Conservation (phyloP, 1,284 basidiomycete genomes). For the Tilletia setariae region DNA sequence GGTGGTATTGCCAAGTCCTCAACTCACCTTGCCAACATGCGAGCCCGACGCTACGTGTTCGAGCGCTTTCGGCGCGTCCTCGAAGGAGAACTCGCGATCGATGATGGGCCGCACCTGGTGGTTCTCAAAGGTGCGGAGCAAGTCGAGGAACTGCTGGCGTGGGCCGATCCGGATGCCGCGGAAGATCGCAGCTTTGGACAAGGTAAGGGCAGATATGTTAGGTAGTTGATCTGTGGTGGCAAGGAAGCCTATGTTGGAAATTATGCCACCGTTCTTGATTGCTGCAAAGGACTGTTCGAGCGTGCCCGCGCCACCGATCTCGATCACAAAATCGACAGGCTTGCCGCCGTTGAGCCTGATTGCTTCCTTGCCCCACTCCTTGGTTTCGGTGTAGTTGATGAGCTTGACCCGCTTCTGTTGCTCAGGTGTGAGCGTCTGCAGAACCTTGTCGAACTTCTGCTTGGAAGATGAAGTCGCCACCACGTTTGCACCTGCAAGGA, state of each 20-base stretch:
- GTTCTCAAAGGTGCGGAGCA: slow-evolving; percentile 59
- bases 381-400: slow-evolving; percentile 62
- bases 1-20: neutral
- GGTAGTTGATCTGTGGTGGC: slow-evolving; percentile 30
- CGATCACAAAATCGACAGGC: slow-evolving; percentile 63
- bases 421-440: slow-evolving; percentile 39
- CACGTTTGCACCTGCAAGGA: slow-evolving; percentile 63
- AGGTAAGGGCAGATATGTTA: slow-evolving; percentile 27
- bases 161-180: slow-evolving; percentile 56
- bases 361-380: slow-evolving; percentile 63
- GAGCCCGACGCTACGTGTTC: slow-evolving; percentile 55
- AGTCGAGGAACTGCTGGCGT: slow-evolving; percentile 58
- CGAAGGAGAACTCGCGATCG: slow-evolving; percentile 62
- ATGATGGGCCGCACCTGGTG: slow-evolving; percentile 59
- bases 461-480: slow-evolving; percentile 66
- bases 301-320: slow-evolving; percentile 63
- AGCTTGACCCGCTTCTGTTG: slow-evolving; percentile 31
- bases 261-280: slow-evolving; percentile 58
- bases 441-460: slow-evolving; percentile 58
- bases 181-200: slow-evolving; percentile 32
- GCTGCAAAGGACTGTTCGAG: slow-evolving; percentile 59
- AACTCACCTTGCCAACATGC: slow-evolving; percentile 37
- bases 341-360: slow-evolving; percentile 60
- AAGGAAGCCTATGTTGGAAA: slow-evolving; percentile 61
- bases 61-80: slow-evolving; percentile 59